Conservation (phyloP, 1,284 basidiomycete species). For the Cystobasidium slooffiae region DNA sequence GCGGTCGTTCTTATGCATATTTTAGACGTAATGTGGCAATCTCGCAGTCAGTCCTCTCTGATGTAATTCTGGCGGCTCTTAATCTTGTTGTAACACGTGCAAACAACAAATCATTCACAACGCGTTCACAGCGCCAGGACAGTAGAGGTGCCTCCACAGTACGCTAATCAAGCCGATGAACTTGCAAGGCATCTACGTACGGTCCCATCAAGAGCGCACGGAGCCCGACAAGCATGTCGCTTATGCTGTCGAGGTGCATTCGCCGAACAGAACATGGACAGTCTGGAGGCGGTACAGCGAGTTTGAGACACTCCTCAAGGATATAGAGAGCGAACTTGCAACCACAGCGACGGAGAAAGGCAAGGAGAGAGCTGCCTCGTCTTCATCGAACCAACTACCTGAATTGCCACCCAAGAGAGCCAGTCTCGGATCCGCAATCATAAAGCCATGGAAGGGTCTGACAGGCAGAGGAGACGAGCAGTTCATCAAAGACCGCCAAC, state of each 20-base stretch:
- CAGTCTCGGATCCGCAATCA: slow-evolving; percentile 20
- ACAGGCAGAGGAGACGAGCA: slow-evolving; percentile 41
- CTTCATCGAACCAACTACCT: slow-evolving; percentile 26
- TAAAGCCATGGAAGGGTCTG: slow-evolving; percentile 37
- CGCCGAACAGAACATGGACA: slow-evolving; percentile 41
- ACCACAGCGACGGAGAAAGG: slow-evolving; percentile 13
- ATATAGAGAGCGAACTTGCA: slow-evolving; percentile 34
- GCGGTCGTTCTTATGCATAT: background rate
- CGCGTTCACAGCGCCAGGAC: background rate
- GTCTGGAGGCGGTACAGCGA: slow-evolving; percentile 45
- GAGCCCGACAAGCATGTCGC: slow-evolving; percentile 32
- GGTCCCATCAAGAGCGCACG: slow-evolving; percentile 35
- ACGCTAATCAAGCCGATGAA: background rate
- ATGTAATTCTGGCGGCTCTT: background rate
- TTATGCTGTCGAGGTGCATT: slow-evolving; percentile 42
- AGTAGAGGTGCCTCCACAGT: background rate
- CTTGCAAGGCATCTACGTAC: slow-evolving; percentile 38
- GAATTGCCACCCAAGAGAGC: slow-evolving; percentile 37
- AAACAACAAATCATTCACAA: background rate
- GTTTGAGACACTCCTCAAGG: slow-evolving; percentile 39
- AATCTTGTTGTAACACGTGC: slow-evolving; percentile 11
- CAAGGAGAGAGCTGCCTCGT: slow-evolving; percentile 12
- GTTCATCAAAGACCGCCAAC: slow-evolving; percentile 41
- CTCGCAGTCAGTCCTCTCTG: background rate
- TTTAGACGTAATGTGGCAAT: background rate